Base-by-base conservation (phyloP, 2,329 filamentous ascomycete genomes). In the Alternaria arborescens region DNA sequence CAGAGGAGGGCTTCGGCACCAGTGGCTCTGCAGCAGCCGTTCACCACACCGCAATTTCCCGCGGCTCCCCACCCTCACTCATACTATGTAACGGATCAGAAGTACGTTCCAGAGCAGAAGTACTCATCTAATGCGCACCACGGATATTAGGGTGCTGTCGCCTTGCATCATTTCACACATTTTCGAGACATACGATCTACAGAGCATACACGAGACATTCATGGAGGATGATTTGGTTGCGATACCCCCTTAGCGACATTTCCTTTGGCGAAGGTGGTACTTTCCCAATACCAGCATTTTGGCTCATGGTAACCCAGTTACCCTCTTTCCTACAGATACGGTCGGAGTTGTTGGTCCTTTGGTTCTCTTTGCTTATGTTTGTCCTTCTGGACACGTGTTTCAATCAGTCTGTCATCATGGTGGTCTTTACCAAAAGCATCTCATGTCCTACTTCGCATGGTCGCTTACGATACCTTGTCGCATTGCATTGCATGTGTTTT, bases 1-100 rank as follows among this genome's bases (percentile, higher is more conserved):
- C 66, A 71, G 28, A 70, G 75, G 51, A 65, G 75, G 43, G 64
- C 74, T 22, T 78, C 75, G 12, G 73, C 74, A 42, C 74, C 74
- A 8, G 65, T 78, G 16, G 58, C 70, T 14, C 51, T 75, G 43
- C 73, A 73, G 43, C 73, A 73, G 51, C 50, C 66, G 2, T 75
- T 75, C 47, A 53, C 55, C 36, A 71, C 71, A 30, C 32, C 66
- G 4, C 61, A 66, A 8, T 75, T 74, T 42, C 65, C 64, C 20
- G 51, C 66, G n/a, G 65, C 64, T 22, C 66, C 69, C 36, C 69
- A 72, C 34, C 64, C 70, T 46, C 66, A 66, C 18, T 61, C 71
- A 6, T 77, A 76, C 58, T 77, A 76, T 44, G 67, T 74, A 11
- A 58, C 70, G 16, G 75, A 77, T 22, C 60, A 69, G 36, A 76